Conservation (phyloP, 2,329 filamentous ascomycete genomes). For the Xylariaceae sp. region DNA sequence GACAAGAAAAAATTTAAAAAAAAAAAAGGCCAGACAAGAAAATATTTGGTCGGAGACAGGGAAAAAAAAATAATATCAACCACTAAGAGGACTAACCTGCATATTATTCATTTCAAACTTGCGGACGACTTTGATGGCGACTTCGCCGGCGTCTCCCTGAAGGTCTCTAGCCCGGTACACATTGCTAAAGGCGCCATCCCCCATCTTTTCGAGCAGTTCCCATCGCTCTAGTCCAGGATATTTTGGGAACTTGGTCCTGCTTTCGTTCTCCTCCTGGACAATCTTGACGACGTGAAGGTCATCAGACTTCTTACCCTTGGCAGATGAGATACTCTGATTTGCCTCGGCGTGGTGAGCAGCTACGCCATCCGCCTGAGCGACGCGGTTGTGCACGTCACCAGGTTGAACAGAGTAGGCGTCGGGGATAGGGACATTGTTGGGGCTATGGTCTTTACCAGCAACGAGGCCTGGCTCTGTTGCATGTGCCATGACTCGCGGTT, state of each 20-base stretch:
- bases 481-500: slow-evolving; percentile 56
- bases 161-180: slow-evolving; percentile 88
- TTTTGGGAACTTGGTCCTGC: slow-evolving; percentile 80
- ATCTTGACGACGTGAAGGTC: slow-evolving; percentile 81
- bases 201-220: slow-evolving; percentile 94
- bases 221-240: slow-evolving; percentile 88
- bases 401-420: slow-evolving; percentile 68
- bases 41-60: slow-evolving; percentile 35
- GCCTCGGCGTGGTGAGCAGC: slow-evolving; percentile 68
- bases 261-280: slow-evolving; percentile 89
- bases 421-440: slow-evolving; percentile 51
- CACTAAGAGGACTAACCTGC: slow-evolving; percentile 76
- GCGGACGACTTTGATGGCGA: slow-evolving; percentile 97
- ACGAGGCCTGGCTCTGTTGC: slow-evolving; percentile 50
- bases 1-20: too few relatives aligned
- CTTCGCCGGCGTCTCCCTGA: slow-evolving; percentile 74
- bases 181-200: slow-evolving; percentile 97
- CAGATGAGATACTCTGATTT: slow-evolving; percentile 59
- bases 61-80: slow-evolving; percentile 34
- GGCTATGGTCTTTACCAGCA: slow-evolving; percentile 52
- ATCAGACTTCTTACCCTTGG: slow-evolving; percentile 51
- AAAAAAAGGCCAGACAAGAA: slow-evolving; percentile 41
- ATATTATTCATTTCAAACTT: slow-evolving; percentile 99
- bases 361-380: slow-evolving; percentile 69
- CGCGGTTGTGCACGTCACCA: slow-evolving; percentile 68